Evolutionary conservation across 208 protist genomes (phyloP), one percentile per base, ranked within the genome.

Genomic region (Acanthamoeba healyi): DNA sequence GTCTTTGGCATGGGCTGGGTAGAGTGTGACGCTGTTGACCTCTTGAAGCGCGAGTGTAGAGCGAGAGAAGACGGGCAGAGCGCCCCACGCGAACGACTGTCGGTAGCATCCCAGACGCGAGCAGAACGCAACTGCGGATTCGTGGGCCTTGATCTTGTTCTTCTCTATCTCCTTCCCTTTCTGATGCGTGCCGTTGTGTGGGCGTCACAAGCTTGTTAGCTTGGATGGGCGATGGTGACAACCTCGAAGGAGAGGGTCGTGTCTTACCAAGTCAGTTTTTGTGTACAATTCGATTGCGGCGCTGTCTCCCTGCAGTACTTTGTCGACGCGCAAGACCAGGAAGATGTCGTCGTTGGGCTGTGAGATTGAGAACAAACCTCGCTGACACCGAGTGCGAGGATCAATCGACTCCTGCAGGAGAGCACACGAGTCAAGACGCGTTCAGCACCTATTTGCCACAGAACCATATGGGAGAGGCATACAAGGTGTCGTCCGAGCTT

Each of bases 251-350:
- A 42, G 70, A n/a, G n/a, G n/a, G n/a, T n/a, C n/a, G n/a, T n/a
- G n/a, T n/a, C n/a, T n/a, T 46, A 44, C 70, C 70, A 79, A 12
- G 32, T 94, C 89, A 6, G 70, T 65, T 36, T 94, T 95, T 1
- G 74, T 92, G 36, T 96, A 96, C 36, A 92, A 70, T 56, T 96
- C 89, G 14, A 94, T 32, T 3, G 84, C 82, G 0, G 82, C 17
- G 91, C 63, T 91, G 34, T 96, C 94, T 9, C 95, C 95, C 36
- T 96, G 93, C 49, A 96, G 88, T 6, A 96, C 89, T 32, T 96
- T 96, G 42, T 96, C 90, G 2, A 96, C 65, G 14, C 56, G 49
- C 14, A 96, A 70, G 1, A 96, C 49, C 0, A 96, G 77, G 72
- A 77, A 96, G 70, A 96, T 93, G n/a, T 96, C 94, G 6, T 61